Percentiles rank a stretch among this genome's conserved stretches.
phyloP scores from a whole-genome alignment of 2,329 filamentous ascomycete species.

The Trichoderma afroharzianum region DNA sequence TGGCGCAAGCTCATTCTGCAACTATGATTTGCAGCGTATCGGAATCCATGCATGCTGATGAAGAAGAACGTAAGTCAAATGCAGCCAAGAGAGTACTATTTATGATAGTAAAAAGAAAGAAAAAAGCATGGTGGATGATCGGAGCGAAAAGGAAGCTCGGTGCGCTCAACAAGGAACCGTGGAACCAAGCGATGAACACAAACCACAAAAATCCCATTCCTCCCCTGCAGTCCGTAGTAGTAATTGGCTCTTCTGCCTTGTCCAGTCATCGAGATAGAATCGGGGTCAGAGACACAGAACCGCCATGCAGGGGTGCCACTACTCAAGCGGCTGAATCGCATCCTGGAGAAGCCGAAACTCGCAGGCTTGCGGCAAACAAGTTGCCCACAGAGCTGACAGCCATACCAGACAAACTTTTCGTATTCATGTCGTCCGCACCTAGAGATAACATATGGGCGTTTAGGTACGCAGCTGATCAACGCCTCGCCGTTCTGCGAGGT shows the following conservation, averaged over 20 bases:
- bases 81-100: not conserved
- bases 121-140: not conserved
- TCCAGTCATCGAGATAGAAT: not conserved
- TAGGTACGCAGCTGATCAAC: not conserved
- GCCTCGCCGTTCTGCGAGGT: not conserved
- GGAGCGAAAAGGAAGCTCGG: not conserved
- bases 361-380: conserved; percentile 1
- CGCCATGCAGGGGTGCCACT: not conserved
- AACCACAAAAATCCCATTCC: not conserved
- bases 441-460: not conserved
- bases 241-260: not conserved
- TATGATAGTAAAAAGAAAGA: not conserved
- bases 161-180: not conserved
- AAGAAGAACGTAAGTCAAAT: not conserved
- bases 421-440: not conserved
- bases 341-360: conserved; percentile 1
- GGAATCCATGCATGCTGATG: not conserved
- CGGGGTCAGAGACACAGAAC: not conserved
- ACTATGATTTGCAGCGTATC: too few relatives aligned
- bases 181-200: not conserved
- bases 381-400: not conserved
- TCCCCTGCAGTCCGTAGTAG: not conserved
- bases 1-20: too few relatives aligned
- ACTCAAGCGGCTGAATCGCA: conserved; percentile 6
- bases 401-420: not conserved